Evolutionary conservation across 1,284 basidiomycete genomes (phyloP), one percentile per base, ranked within the genome.

Genomic region (Salmacisia buchloeana): DNA sequence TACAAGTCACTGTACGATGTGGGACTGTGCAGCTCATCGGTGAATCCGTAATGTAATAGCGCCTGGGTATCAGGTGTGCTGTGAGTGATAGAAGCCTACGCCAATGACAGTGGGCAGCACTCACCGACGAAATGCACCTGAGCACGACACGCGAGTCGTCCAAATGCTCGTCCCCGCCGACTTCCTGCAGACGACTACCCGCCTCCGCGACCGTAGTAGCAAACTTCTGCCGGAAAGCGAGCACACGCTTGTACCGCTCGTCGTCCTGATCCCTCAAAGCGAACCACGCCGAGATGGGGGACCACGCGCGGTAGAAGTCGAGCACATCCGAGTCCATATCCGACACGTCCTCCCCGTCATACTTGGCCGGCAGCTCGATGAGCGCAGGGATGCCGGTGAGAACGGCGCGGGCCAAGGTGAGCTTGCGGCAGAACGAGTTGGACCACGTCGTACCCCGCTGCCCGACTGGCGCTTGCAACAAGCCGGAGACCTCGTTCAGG

Each of bases 91-190:
- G 4, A 43, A 43, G 10, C 36, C n/a, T 38, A 12, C 36, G n/a
- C n/a, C n/a, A n/a, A 38, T 38, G 36, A 38, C 10, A 38, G 36
- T n/a, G 15, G 41, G 10, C 41, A 43, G 15, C 18, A 43, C 41
- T 69, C 54, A 63, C 78, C 69, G 58, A 79, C 41, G 73, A 68
- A 25, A 77, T 63, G 15, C 69, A 63, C 0, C 80, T 79, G 36
- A 85, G 80, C 12, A 85, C 78, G 61, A 83, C 78, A 69, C 83
- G 83, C 66, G 96, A 87, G 12, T 90, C 88, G 78, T 98, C 96
- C 62, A 94, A 92, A 70, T 94, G 93, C 78, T 94, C 92, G 80
- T 96, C 93, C 33, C 85, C 86, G 61, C 83, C 81, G 70, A 83
- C 67, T 68, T 84, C 79, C 85, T 76, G 68, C 67, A 69, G 62